These are phyloP conservation scores for Fusarium nelsonii DNA, from an alignment of 2,329 filamentous ascomycete genomes.

Conservation along the genomic window DNA sequence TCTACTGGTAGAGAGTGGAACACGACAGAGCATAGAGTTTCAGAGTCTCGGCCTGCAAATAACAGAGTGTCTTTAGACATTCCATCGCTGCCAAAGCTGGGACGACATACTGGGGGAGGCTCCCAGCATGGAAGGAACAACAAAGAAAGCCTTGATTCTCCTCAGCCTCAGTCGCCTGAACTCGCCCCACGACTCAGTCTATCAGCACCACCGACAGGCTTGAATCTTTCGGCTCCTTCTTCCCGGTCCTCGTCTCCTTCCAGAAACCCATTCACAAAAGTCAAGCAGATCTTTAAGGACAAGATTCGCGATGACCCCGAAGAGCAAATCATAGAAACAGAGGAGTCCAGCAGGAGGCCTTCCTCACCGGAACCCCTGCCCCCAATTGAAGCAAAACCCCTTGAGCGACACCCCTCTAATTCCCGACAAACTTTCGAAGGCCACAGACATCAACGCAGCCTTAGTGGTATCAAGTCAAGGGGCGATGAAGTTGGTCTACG, in stretches of 20 bases:
- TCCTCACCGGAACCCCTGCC: slow-evolving; percentile 48
- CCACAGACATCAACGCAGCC: slow-evolving; percentile 62
- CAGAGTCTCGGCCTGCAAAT: slow-evolving; percentile 51
- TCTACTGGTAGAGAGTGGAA: slow-evolving; percentile 55
- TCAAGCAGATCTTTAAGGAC: slow-evolving; percentile 68
- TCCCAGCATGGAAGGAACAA: slow-evolving; percentile 54
- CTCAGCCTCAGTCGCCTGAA: slow-evolving; percentile 65
- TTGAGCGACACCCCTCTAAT: slow-evolving; percentile 42
- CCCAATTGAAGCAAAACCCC: slow-evolving; percentile 52
- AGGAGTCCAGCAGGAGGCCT: slow-evolving; percentile 48
- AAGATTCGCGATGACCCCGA: slow-evolving; percentile 61
- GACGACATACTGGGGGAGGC: slow-evolving; percentile 63
- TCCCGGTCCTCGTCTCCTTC: slow-evolving; percentile 74
- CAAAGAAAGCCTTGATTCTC: slow-evolving; percentile 61
- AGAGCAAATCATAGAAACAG: slow-evolving; percentile 52
- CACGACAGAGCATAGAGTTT: slow-evolving; percentile 56
- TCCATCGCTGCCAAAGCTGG: slow-evolving; percentile 46
- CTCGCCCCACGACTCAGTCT: slow-evolving; percentile 61
- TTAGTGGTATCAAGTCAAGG: slow-evolving; percentile 62
- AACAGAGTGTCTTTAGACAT: slow-evolving; percentile 42
- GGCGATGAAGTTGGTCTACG: slow-evolving; percentile 58
- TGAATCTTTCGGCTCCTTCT: slow-evolving; percentile 71
- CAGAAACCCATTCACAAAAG: slow-evolving; percentile 68
- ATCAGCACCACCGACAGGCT: slow-evolving; percentile 69
- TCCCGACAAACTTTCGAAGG: slow-evolving; percentile 59